These are phyloP conservation scores for Xylaria flabelliformis DNA, from an alignment of 495 filamentous ascomycete species.

Conservation along the genomic window DNA sequence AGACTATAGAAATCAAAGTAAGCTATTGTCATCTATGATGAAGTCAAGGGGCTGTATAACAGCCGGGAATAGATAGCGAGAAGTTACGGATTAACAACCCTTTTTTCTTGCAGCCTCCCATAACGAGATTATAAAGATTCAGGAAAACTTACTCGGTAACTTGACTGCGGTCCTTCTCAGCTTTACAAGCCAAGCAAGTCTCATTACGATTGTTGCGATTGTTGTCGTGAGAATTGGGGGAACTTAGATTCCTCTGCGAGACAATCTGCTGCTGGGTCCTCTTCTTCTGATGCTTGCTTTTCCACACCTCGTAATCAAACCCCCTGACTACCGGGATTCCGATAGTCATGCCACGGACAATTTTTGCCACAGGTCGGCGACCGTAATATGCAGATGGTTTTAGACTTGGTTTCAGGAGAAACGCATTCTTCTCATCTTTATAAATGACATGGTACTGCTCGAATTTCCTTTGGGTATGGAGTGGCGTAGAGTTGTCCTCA, in stretches of 20 bases:
- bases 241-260: slow-evolving; percentile 57
- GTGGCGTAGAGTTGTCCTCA: slow-evolving; percentile 44
- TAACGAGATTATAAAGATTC: background rate
- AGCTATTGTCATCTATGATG: background rate
- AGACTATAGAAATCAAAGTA: slow-evolving; percentile 44
- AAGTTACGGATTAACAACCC: background rate
- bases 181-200: slow-evolving; percentile 57
- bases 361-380: slow-evolving; percentile 78
- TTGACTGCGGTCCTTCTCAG: slow-evolving; percentile 68
- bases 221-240: slow-evolving; percentile 57
- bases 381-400: slow-evolving; percentile 82
- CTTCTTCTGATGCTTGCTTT: slow-evolving; percentile 66
- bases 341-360: slow-evolving; percentile 80
- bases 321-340: slow-evolving; percentile 88
- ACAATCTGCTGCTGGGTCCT: slow-evolving; percentile 40
- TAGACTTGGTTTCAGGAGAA: slow-evolving; percentile 78
- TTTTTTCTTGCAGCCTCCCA: background rate
- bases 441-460: slow-evolving; percentile 81
- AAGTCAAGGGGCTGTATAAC: background rate
- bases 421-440: slow-evolving; percentile 74
- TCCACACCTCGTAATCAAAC: slow-evolving; percentile 80
- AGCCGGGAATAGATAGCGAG: background rate
- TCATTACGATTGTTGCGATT: slow-evolving; percentile 42
- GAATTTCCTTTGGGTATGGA: slow-evolving; percentile 55
- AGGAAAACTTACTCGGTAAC: slow-evolving; percentile 68